phyloP scores from a whole-genome alignment of 2,329 filamentous ascomycete genomes.

The Albifimbria verrucaria region DNA sequence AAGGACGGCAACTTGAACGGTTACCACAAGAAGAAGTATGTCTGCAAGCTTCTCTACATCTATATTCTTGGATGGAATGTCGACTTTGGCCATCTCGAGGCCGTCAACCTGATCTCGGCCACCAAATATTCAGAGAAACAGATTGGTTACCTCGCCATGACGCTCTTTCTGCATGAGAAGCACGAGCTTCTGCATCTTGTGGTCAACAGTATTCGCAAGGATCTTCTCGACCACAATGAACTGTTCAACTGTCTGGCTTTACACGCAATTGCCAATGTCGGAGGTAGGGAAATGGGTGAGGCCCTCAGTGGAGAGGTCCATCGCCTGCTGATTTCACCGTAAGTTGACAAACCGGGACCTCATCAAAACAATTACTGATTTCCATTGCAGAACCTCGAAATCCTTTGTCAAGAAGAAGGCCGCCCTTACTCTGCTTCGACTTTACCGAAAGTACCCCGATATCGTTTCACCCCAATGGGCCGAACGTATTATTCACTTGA shows the following conservation, averaged over 20 bases:
- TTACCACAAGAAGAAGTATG: slow-evolving; percentile 99
- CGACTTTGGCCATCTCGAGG: slow-evolving; percentile 97
- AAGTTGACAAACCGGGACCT: too few species aligned
- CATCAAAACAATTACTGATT: too few species aligned
- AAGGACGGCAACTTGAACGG: slow-evolving; percentile 91
- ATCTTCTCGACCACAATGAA: slow-evolving; percentile 91
- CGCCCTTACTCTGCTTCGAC: slow-evolving; percentile 82
- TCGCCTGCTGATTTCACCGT: slow-evolving; percentile 90
- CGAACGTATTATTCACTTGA: slow-evolving; percentile 95
- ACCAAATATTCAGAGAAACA: slow-evolving; percentile 99
- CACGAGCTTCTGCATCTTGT: slow-evolving; percentile 95
- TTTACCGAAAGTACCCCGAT: slow-evolving; percentile 91
- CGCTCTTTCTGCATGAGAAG: slow-evolving; percentile 92
- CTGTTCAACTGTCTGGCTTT: slow-evolving; percentile 95
- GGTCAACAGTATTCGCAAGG: slow-evolving; percentile 97
- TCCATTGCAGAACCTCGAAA: slow-evolving; percentile 71
- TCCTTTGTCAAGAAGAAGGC: slow-evolving; percentile 99
- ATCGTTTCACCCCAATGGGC: slow-evolving; percentile 97
- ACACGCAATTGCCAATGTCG: slow-evolving; percentile 97
- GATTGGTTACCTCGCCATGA: slow-evolving; percentile 97
- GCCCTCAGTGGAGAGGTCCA: slow-evolving; percentile 90
- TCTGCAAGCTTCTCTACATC: slow-evolving; percentile 99
- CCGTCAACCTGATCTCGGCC: slow-evolving; percentile 94
- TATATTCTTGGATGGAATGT: slow-evolving; percentile 99
- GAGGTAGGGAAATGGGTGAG: slow-evolving; percentile 95